Evolutionary conservation across 2,329 filamentous ascomycete species (phyloP), one percentile per base, ranked within the genome.

Genomic region (Fusarium acutatum): DNA sequence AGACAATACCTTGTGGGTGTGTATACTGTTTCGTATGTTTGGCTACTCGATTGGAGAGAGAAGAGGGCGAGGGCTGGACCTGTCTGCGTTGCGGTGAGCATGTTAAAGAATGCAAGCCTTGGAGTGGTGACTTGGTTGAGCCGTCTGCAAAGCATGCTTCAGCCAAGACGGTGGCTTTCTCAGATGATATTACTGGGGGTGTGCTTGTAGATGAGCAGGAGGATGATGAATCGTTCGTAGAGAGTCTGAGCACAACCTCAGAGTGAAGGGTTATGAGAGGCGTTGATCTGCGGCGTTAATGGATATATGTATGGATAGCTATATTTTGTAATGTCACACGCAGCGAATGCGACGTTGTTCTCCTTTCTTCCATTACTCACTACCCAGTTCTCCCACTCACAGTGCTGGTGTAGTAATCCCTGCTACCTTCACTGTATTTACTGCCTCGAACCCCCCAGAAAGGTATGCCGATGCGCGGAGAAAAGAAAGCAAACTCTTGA

Each of bases 21-120:
- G 88, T 98, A 67, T 99, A 98, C 84, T 99, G 96, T 83, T 99
- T 97, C 80, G 94, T 97, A 24, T 99, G 96, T 79, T 83, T 98
- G n/a, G 94, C 95, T 7, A 94, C 95, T 65, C 90, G 94, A 67
- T 88, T 99, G 47, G 96, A 98, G 82, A 90, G 92, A 10, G 96
- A 98, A 82, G 96, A 98, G 80, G 96, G 96, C 37, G 94, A 98
- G 79, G 96, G 96, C 6, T 98, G 95, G 94, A 89, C 90, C 17
- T 99, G 96, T 83, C 84, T 99, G 52, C 89, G 96, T 26, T 99
- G 96, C 79, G 95, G 95, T 24, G 93, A 94, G 79, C 81, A 92
- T 26, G 90, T 97, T 54, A 94, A 92, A 79, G 91, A 95, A 80
- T 98, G 96, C 82, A 92, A 90, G 80, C 94, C 96, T 2, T 99